Base-by-base conservation (phyloP, 371 early-diverging fungal species). In the Dichotomocladium elegans region DNA sequence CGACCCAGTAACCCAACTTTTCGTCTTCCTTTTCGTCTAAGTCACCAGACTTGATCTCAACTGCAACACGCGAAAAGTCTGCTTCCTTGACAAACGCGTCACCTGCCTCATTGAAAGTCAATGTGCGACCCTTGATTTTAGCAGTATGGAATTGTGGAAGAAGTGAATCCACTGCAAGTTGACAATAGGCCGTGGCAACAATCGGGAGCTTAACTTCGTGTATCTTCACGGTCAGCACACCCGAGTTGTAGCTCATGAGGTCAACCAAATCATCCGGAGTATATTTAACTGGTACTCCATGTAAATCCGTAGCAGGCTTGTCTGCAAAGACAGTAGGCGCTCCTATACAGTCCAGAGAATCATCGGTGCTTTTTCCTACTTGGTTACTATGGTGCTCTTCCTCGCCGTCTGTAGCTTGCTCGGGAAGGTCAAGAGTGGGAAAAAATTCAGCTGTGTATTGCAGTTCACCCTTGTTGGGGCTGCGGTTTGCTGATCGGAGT, bases 371-470 rank as follows among this genome's bases (percentile, higher is more conserved):
- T 49, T 15, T 45, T 10, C 43, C 26, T 25, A 37, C 24, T 4
- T 22, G 47, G 22, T 51, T 35, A 9, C 43, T 49, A 3, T 54
- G 14, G 2, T 57, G 42, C 33, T 52, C 48, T 12, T 61, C 57
- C 25, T 56, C 58, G 2, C 57, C 47, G 2, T 41, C 51, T 29
- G 55, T 52, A 2, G 42, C 31, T 1, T 14, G n/a, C 26, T 26
- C 12, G 25, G 83, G 82, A 27, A 85, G 43, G 42, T 72, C 73
- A 48, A 90, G 59, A 0, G 76, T 70, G 1, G 90, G 90, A 37
- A 77, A 64, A 61, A 90, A 90, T 41, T 83, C 73, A 3, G 89
- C 83, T 8, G 73, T 73, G 54, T 80, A 90, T 50, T 70, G 72
- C 14, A 90, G 51, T 22, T 83, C 77, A 14, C 90, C 90, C 62